Evolutionary conservation across 495 filamentous ascomycete genomes (phyloP).

Genomic region (Trichoderma erinaceum): DNA sequence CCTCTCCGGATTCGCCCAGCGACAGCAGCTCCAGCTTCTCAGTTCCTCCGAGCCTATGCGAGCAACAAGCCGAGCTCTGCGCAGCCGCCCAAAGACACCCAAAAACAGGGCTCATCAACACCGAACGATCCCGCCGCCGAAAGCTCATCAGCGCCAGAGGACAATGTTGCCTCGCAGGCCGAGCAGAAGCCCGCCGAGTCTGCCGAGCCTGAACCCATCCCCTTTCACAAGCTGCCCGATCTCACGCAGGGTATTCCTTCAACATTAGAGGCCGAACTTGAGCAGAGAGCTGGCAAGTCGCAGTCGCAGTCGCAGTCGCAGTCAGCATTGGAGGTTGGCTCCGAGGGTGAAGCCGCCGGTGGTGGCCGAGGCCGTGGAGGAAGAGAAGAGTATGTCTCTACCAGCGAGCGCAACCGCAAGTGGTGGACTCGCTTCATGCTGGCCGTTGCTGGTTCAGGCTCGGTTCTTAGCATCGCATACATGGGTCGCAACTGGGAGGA

Average conservation of each 20-base stretch:
- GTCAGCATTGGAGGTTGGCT: slow-evolving; percentile 49
- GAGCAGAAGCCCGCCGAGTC: background rate
- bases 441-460: slow-evolving; percentile 33
- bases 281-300: slow-evolving; percentile 22
- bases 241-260: slow-evolving; percentile 88
- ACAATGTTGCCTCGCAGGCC: background rate
- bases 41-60: background rate
- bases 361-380: slow-evolving; percentile 41
- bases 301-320: slow-evolving; percentile 26
- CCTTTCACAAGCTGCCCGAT: slow-evolving; percentile 64
- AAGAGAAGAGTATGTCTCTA: slow-evolving; percentile 69
- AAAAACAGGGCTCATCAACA: background rate
- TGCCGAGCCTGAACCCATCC: slow-evolving; percentile 17
- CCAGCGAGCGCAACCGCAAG: slow-evolving; percentile 71
- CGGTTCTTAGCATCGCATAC: slow-evolving; percentile 45
- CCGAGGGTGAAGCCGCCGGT: slow-evolving; percentile 49
- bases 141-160: slow-evolving; percentile 5
- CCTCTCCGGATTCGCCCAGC: background rate
- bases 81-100: background rate
- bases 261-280: slow-evolving; percentile 64
- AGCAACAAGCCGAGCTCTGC: background rate
- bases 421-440: slow-evolving; percentile 46
- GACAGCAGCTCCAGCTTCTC: background rate
- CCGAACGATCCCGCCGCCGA: slow-evolving; percentile 4
- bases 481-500: slow-evolving; percentile 72